Evolutionary conservation across 2,329 filamentous ascomycete species (phyloP).

Genomic region (Endocalyx cinctus): DNA sequence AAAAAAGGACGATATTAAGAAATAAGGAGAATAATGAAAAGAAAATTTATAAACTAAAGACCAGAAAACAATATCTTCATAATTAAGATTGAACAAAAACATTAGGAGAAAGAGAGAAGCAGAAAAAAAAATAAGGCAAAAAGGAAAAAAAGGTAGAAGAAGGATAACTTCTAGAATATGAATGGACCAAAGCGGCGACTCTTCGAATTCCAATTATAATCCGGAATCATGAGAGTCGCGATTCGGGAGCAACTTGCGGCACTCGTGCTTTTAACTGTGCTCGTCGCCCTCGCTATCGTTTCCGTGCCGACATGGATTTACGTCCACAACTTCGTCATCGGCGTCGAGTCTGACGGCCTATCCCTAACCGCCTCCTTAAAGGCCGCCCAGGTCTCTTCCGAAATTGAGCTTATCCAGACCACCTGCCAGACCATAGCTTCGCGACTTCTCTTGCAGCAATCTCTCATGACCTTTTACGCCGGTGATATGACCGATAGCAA

Average conservation of each 20-base stretch:
- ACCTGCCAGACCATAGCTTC: slow-evolving; percentile 69
- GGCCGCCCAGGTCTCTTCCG: slow-evolving; percentile 72
- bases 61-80: too few relatives aligned
- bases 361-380: slow-evolving; percentile 81
- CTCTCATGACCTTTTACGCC: slow-evolving; percentile 46
- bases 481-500: slow-evolving; percentile 53
- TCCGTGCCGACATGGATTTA: slow-evolving; percentile 69
- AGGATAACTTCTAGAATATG: too few relatives aligned
- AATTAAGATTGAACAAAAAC: too few relatives aligned
- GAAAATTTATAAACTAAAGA: too few relatives aligned
- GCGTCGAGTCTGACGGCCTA: slow-evolving; percentile 57
- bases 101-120: too few relatives aligned
- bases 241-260: slow-evolving; percentile 83
- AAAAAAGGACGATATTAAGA: too few relatives aligned
- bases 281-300: slow-evolving; percentile 71
- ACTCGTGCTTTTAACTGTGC: slow-evolving; percentile 70
- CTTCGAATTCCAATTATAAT: too few relatives aligned
- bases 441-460: slow-evolving; percentile 53
- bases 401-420: slow-evolving; percentile 74
- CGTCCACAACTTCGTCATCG: slow-evolving; percentile 49
- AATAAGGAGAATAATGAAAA: too few relatives aligned
- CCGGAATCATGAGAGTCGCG: slow-evolving; percentile 67
- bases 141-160: too few relatives aligned
- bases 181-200: too few relatives aligned
- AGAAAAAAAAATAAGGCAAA: too few relatives aligned